Evolutionary conservation across 1,284 basidiomycete species (phyloP).

Genomic region (Malassezia dermatis): DNA sequence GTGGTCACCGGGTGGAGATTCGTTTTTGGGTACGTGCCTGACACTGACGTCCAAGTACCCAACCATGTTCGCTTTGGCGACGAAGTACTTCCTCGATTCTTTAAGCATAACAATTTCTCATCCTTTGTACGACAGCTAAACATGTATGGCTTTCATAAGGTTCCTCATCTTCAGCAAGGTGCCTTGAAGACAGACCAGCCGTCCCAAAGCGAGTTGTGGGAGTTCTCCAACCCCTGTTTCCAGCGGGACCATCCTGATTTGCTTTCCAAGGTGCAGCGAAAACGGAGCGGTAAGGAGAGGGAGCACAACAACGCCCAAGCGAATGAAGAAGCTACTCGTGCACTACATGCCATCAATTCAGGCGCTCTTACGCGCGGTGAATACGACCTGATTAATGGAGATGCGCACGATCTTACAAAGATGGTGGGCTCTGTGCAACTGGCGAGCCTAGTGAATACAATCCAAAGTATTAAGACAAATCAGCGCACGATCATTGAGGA

Average conservation of each 20-base stretch:
- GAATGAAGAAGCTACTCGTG: constrained; percentile 16
- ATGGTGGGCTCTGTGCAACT: constrained; percentile 24
- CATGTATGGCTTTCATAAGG: constrained; percentile 56
- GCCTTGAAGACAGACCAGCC: constrained; percentile 56
- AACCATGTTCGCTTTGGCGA: constrained; percentile 85
- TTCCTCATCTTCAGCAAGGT: constrained; percentile 80
- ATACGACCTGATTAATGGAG: constrained; percentile 1
- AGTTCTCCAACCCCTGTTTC: constrained; percentile 85
- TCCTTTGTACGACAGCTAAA: constrained; percentile 80
- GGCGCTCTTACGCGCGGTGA: constrained; percentile 28
- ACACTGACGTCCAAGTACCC: constrained; percentile 56
- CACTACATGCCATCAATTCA: constrained; percentile 20
- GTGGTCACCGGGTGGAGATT: constrained; percentile 79
- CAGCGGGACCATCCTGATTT: constrained; percentile 79
- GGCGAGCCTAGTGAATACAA: constrained; percentile 60
- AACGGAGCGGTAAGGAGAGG: constrained; percentile 47
- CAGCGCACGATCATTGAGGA: constrained; percentile 81
- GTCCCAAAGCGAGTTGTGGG: constrained; percentile 73
- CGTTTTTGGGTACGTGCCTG: constrained; percentile 66
- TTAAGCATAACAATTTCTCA: constrained; percentile 60
- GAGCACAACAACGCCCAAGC: constrained; percentile 19
- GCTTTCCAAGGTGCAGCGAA: constrained; percentile 75
- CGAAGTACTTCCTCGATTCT: constrained; percentile 54
- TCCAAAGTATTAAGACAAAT: constrained; percentile 78
- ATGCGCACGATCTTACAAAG: constrained; percentile 17